Percentiles rank a stretch among this genome's conserved stretches.
Evolutionary conservation across 345 rosid genomes (phyloP).

Genomic region (Syzygium grande): DNA sequence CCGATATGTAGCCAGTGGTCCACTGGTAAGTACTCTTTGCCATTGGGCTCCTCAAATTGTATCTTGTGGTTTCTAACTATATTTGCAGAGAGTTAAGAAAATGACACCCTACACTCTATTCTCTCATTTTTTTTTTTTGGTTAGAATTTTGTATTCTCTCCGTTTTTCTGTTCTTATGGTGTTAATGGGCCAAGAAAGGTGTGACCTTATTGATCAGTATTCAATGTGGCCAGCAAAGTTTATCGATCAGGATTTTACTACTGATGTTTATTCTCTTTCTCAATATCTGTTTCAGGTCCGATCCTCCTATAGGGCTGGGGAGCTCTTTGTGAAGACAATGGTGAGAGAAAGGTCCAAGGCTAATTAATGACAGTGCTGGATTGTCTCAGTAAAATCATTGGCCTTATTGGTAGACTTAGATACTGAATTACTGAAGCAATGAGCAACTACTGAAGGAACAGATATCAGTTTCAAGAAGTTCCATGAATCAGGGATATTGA

Average conservation of each 20-base stretch:
- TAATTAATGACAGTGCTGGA: neutral
- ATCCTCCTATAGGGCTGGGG: slow-evolving; percentile 94
- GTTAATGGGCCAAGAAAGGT: neutral
- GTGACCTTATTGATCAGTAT: neutral
- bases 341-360: slow-evolving; percentile 51
- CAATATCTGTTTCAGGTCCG: slow-evolving; percentile 51
- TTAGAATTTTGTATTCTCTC: neutral
- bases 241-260: neutral
- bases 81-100: neutral
- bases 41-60: neutral
- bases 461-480: neutral
- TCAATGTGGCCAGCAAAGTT: neutral
- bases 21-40: slow-evolving; percentile 51
- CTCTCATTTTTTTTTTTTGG: neutral
- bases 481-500: neutral
- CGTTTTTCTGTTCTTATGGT: neutral
- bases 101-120: neutral
- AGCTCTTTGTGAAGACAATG: slow-evolving; percentile 91
- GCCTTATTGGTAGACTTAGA: neutral
- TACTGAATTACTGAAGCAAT: neutral
- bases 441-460: neutral
- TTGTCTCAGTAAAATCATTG: neutral
- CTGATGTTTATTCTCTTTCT: neutral
- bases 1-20: slow-evolving; percentile 95
- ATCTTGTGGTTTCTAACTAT: neutral